Base-by-base conservation (phyloP, 164 flowering plant species). In the Vitis amurensis region DNA sequence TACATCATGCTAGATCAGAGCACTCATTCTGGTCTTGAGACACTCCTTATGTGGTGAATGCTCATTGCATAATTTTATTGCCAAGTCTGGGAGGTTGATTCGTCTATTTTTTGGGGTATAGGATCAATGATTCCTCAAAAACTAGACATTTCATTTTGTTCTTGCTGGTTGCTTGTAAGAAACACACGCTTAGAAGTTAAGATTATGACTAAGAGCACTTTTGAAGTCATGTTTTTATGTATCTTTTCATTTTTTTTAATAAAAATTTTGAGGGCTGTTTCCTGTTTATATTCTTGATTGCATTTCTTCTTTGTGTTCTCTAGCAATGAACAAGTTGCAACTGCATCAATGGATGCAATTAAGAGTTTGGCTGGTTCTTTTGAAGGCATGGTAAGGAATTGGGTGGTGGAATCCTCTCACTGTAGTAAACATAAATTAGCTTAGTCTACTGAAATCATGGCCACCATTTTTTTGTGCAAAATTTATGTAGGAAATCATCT, bases 301-400 rank as follows among this genome's bases (percentile, higher is more conserved):
- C 23, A 37, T 56, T 63, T 67, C 11, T 51, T 13, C 3, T 66
- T 70, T 74, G 31, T 69, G 8, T 68, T 55, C 30, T 79, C 31
- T 69, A 95, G 98, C 53, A 75, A 92, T 77, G 99, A 91, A 79
- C 82, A 73, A 75, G 90, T 87, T 17, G 86, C 97, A 53, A 62
- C 84, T 77, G 86, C 94, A 50, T 78, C 97, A 73, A 86, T 69
- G 67, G 92, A 91, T 69, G 92, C 96, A 67, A 87, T 92, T 56
- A 80, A 68, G 78, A 73, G 70, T 76, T 81, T 95, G 73, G 93
- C 92, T 70, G 66, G 73, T 55, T 82, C 70, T 76, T 82, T 82
- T 11, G 66, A 80, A 74, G 98, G 97, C 79, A 75, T 88, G 80
- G 99, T 92, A 79, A 80, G 88, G 47, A 67, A 23, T 66, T 61